Evolutionary conservation across 2,329 filamentous ascomycete genomes (phyloP), one percentile per base, ranked within the genome.

Genomic region (Spiromastix sp.): DNA sequence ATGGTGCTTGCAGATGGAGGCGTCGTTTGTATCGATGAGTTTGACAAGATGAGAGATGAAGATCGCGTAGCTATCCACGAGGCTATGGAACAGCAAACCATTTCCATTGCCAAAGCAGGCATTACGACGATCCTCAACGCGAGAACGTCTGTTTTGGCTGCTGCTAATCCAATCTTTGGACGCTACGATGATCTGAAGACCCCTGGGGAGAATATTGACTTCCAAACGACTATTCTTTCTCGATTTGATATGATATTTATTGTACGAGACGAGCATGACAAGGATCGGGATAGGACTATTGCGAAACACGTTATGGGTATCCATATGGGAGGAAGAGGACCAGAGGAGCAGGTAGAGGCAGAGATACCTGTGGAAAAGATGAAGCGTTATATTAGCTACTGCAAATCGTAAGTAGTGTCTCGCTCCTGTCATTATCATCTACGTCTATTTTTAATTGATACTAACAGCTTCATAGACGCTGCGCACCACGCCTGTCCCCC

Each of bases 221-320:
- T 98, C 62, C 91, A 98, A 55, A 98, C 91, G 0, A 98, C 91
- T 3, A 96, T 98, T 51, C 58, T 98, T 46, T 96, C 89, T 2
- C 84, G 91, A 72, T 98, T 98, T 58, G 91, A 98, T 60, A 95
- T 98, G 85, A 96, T 98, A 46, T 98, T 96, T 67, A 95, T 98
- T 47, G 89, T 98, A 43, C 85, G 84, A 48, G 91, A 98, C 57
- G 86, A 93, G 42, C 91, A 98, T 57, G 85, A 89, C 42, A 75
- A 85, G 29, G 80, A 76, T 38, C 84, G 89, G 51, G 91, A 98
- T 54, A 85, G 95, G 65, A 79, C 73, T 3, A 96, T 98, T 52
- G 91, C 91, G 9, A 89, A 81, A 55, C 91, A 98, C 73, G 89
- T 98, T 54, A 94, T 98, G 79, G 79, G 81, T 30, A 87, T 98